Conservation (phyloP, 495 filamentous ascomycete species). For the Amniculicola lignicola region DNA sequence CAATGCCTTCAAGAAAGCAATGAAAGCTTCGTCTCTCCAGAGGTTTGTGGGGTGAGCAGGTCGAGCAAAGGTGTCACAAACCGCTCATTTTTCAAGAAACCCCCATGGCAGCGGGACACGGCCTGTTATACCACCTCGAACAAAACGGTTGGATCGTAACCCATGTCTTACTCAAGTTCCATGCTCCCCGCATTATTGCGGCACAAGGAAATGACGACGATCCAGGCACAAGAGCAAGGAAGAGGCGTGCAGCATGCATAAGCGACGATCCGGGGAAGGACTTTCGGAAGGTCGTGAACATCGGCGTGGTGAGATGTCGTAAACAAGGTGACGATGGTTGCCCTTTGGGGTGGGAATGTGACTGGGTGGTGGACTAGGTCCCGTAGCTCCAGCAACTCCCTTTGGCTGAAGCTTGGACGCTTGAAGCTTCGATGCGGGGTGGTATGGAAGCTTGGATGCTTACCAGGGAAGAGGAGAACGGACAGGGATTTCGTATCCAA, state of each 20-base stretch:
- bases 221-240: conserved; percentile 17
- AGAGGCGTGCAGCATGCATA: conserved; percentile 23
- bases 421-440: no score
- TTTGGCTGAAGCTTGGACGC: neutral
- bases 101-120: neutral
- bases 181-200: conserved; percentile 25
- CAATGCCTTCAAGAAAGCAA: conserved; percentile 3
- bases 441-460: neutral
- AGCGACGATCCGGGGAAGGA: conserved; percentile 18
- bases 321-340: neutral
- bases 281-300: neutral
- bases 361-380: no score
- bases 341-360: neutral
- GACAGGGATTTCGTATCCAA: neutral
- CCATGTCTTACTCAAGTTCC: no score
- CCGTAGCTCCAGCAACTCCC: neutral
- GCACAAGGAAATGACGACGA: conserved; percentile 20
- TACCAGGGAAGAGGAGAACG: conserved; percentile 8
- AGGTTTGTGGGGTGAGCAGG: neutral
- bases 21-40: neutral
- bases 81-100: neutral
- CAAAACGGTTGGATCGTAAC: no score
- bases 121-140: conserved; percentile 1
- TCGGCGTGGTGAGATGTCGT: neutral
- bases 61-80: neutral